phyloP scores from a whole-genome alignment of 495 filamentous ascomycete genomes.

The Trichoderma gamsii region DNA sequence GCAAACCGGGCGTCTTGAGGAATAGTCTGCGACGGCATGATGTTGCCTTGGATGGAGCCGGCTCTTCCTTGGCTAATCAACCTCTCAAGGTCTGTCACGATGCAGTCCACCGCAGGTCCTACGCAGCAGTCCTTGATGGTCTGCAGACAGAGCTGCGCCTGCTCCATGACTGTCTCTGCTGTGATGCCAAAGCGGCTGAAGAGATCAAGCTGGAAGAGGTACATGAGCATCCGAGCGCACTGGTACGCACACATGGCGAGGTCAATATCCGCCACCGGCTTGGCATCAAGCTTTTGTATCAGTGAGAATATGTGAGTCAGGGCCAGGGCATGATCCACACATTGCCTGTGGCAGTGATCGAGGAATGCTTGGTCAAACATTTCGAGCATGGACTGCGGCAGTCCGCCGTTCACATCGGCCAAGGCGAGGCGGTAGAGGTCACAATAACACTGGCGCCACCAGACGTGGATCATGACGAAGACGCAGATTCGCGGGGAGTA shows the following conservation, averaged over 20 bases:
- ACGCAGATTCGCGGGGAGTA: conserved; percentile 43
- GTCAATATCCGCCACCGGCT: conserved; percentile 42
- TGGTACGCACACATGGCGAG: conserved; percentile 44
- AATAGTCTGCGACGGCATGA: not conserved
- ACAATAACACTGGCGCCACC: conserved; percentile 46
- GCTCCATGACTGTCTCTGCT: conserved; percentile 26
- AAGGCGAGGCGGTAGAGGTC: conserved; percentile 44
- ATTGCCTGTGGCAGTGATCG: conserved; percentile 31
- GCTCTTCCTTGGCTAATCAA: conserved; percentile 4
- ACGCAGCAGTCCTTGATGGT: conserved; percentile 22
- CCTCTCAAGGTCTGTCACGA: conserved; percentile 12
- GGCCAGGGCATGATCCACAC: conserved; percentile 42
- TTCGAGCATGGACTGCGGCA: conserved; percentile 31
- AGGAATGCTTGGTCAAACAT: conserved; percentile 37
- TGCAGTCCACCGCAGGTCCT: conserved; percentile 10
- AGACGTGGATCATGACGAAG: conserved; percentile 46
- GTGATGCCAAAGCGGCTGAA: conserved; percentile 22
- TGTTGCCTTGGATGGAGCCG: not conserved
- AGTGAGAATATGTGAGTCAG: conserved; percentile 45
- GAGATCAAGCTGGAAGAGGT: conserved; percentile 22
- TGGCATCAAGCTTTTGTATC: conserved; percentile 33
- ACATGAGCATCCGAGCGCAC: conserved; percentile 35
- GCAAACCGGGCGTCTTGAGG: not conserved
- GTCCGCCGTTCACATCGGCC: conserved; percentile 37
- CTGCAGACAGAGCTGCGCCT: conserved; percentile 27